Conservation (phyloP, 257 asterid genomes). For the Nicotiana noctiflora region DNA sequence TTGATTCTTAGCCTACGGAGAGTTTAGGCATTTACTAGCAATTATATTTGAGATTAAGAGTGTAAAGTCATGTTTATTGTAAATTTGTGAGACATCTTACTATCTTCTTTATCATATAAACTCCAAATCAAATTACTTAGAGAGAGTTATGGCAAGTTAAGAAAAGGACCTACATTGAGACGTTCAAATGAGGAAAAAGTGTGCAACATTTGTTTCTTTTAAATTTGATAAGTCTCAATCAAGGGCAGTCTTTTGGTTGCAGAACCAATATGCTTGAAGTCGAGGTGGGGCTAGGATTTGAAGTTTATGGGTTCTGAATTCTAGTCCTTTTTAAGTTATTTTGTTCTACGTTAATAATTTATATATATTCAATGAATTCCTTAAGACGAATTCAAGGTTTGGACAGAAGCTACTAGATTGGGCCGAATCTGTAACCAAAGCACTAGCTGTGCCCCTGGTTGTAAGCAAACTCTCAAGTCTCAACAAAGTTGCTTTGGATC, state of each 20-base stretch:
- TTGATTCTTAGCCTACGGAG: background rate
- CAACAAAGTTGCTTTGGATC: background rate
- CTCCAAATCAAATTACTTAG: background rate
- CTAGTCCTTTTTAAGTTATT: too few relatives aligned
- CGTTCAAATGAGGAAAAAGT: background rate
- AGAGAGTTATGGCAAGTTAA: background rate
- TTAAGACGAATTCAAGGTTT: too few relatives aligned
- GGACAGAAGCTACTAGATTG: too few relatives aligned
- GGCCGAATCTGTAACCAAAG: too few relatives aligned
- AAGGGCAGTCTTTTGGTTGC: background rate
- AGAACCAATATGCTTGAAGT: background rate
- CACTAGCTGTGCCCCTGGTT: too few relatives aligned
- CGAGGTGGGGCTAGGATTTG: too few relatives aligned
- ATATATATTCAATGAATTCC: too few relatives aligned
- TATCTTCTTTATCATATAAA: background rate
- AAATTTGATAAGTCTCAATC: background rate
- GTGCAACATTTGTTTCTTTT: background rate
- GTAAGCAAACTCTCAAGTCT: background rate
- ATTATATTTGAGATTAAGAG: background rate
- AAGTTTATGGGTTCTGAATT: too few relatives aligned
- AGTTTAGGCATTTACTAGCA: background rate
- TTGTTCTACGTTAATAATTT: too few relatives aligned
- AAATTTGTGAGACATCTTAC: background rate
- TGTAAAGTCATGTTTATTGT: background rate
- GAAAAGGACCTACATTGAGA: background rate